Evolutionary conservation across 805 yeast genomes (phyloP), one percentile per base, ranked within the genome.

Genomic region (Metschnikowia amazonensis): DNA sequence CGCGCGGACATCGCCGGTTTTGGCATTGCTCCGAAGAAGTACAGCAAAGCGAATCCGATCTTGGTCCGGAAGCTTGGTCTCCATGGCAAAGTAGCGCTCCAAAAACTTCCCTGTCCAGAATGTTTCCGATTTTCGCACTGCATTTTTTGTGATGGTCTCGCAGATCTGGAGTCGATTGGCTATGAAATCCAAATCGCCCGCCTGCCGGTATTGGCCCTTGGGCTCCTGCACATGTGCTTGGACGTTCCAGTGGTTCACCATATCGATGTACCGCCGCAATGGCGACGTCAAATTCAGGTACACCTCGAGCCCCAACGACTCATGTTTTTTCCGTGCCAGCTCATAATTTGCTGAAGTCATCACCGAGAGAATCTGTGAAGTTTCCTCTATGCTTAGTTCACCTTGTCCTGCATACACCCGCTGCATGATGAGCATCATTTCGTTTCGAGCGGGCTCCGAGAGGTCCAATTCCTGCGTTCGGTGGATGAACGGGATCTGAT

Each of bases 231-330:
- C 31, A 20, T 28, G 37, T 28, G 40, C 50, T 36, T 53, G 54
- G 45, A 87, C 50, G 56, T 86, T 92, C 79, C 90, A 78, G 57
- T 90, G 97, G 57, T 84, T 83, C 7, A 89, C 62, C 51, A 60
- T 53, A 38, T 61, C 65, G 5, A 57, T 56, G 36, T 57, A 60
- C 41, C 65, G 48, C 41, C 65, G 40, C 45, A 61, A 54, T 2
- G 65, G 65, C 2, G 65, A 89, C 0, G 98, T 90, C 7, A 86
- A 83, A 16, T 88, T 85, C 4, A 84, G 72, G 57, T 90, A 89
- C 5, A 67, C 60, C 0, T 65, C 61, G 7, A 86, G 64, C 3
- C 90, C 95, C 23, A 89, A 64, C 51, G 85, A 78, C 18, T 72
- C 68, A 64, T 89, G 97, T 0, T 56, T 58, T 0, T 55, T 50